Conservation (phyloP, 257 asterid species). For the Nicotiana paniculata region DNA sequence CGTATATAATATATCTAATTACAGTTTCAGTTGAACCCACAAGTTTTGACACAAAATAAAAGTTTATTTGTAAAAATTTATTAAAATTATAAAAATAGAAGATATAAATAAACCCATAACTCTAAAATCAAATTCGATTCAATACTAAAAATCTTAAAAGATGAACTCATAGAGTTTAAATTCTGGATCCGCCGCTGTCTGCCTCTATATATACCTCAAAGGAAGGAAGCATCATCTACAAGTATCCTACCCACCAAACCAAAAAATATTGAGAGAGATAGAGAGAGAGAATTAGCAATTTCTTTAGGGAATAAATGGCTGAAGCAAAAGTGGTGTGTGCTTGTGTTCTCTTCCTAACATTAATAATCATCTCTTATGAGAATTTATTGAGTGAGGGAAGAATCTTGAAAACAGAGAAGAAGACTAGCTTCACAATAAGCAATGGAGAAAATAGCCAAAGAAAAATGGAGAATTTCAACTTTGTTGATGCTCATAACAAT, state of each 20-base stretch:
- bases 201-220: too few species aligned
- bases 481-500: not conserved
- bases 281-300: not conserved
- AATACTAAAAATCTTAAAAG: too few species aligned
- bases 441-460: not conserved
- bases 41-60: too few species aligned
- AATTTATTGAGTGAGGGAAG: constrained; percentile 10
- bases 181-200: too few species aligned
- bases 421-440: not conserved
- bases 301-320: constrained; percentile 4
- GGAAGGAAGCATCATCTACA: not conserved
- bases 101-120: too few species aligned
- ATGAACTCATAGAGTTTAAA: too few species aligned
- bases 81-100: too few species aligned
- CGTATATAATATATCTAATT: not conserved
- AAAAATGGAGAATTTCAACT: not conserved
- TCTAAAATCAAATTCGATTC: too few species aligned
- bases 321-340: not conserved
- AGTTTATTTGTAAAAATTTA: too few species aligned
- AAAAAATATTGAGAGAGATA: not conserved
- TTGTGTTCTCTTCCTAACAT: constrained; percentile 11
- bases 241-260: not conserved
- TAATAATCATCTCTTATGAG: constrained; percentile 7
- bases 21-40: too few species aligned
- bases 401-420: not conserved